Evolutionary conservation across 768 basidiomycete species (phyloP).

Genomic region (Russula griseocarnosa): DNA sequence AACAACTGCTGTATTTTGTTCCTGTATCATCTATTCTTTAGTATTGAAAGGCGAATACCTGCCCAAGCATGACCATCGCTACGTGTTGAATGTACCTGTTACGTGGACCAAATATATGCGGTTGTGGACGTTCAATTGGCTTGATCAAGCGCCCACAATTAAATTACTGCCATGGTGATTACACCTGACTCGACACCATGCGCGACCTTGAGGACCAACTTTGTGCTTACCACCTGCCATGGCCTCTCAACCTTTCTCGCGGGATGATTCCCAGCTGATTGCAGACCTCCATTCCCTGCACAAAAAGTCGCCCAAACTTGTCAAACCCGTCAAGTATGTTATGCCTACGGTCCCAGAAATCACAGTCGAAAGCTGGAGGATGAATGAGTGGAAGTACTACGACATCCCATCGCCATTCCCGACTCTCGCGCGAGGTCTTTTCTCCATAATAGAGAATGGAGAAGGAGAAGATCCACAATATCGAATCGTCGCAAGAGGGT

Average conservation of each 20-base stretch:
- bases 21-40: neutral
- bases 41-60: neutral
- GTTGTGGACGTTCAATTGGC: too few species aligned
- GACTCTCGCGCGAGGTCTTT: constrained; percentile 89
- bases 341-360: constrained; percentile 55
- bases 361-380: constrained; percentile 84
- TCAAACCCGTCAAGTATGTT: constrained; percentile 52
- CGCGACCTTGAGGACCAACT: too few species aligned
- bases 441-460: constrained; percentile 52
- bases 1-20: neutral
- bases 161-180: too few species aligned
- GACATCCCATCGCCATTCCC: constrained; percentile 88
- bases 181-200: too few species aligned
- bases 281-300: constrained; percentile 46
- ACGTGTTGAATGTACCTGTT: neutral
- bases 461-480: constrained; percentile 36
- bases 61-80: neutral
- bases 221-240: neutral
- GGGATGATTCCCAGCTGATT: constrained; percentile 36
- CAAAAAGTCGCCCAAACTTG: constrained; percentile 56
- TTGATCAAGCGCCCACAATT: too few species aligned
- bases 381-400: constrained; percentile 96
- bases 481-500: constrained; percentile 82
- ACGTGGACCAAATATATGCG: too few species aligned
- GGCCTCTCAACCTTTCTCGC: too few species aligned